Conservation (phyloP, 148 eudicot species). For the Euryodendron excelsum region DNA sequence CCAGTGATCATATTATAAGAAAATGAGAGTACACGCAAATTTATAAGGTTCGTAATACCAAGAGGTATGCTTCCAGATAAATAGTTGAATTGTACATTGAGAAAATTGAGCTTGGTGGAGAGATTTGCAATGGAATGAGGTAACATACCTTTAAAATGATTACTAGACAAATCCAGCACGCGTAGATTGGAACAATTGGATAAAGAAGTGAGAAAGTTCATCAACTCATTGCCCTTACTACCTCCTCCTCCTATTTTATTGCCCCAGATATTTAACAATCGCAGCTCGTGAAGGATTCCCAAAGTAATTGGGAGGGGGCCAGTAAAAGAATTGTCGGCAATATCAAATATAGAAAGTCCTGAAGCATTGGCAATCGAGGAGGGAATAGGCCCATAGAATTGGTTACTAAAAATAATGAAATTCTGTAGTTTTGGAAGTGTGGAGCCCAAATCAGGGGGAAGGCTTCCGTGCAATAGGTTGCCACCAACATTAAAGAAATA, state of each 20-base stretch:
- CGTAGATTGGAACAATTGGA: conserved; percentile 12
- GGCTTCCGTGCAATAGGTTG: conserved; percentile 1
- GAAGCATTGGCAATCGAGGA: conserved; percentile 5
- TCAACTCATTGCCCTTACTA: conserved; percentile 1
- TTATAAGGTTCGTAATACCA: conserved; percentile 4
- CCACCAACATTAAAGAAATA: not conserved
- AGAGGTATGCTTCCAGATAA: conserved; percentile 14
- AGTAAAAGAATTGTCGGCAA: not conserved
- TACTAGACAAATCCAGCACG: not conserved
- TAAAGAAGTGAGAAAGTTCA: not conserved
- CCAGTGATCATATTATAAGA: not conserved
- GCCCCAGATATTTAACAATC: not conserved
- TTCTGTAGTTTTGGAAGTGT: not conserved
- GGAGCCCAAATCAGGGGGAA: conserved; percentile 13
- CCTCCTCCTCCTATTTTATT: not conserved
- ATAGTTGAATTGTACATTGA: not conserved
- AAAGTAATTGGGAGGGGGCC: not conserved
- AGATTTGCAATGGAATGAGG: conserved; percentile 15
- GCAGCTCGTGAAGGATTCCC: not conserved
- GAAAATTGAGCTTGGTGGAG: not conserved
- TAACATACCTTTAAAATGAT: not conserved
- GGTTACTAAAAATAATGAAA: not conserved
- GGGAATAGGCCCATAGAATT: conserved; percentile 11
- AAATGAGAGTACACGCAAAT: not conserved
- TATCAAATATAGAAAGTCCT: not conserved